These are phyloP conservation scores for Cyclotella choctawhatcheeana DNA, from an alignment of 108 stramenopile genomes.

Conservation along the genomic window DNA sequence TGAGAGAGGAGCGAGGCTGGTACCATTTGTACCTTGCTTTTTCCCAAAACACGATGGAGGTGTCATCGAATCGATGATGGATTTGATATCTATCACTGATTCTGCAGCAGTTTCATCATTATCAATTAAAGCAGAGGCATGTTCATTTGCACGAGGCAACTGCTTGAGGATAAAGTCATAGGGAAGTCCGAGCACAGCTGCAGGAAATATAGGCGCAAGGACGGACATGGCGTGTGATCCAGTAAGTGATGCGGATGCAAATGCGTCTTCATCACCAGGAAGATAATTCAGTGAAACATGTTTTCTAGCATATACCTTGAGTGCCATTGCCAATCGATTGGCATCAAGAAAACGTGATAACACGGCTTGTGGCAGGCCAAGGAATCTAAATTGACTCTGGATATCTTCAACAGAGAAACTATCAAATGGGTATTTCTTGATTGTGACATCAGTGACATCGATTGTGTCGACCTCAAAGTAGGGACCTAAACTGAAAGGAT, in stretches of 20 bases:
- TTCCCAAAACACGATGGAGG: slow-evolving; percentile 76
- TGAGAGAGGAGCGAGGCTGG: neutral
- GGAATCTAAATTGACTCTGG: slow-evolving; percentile 62
- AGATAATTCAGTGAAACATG: slow-evolving; percentile 45
- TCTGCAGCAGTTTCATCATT: slow-evolving; percentile 49
- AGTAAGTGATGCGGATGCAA: slow-evolving; percentile 72
- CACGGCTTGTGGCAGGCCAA: slow-evolving; percentile 75
- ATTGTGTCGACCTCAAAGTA: slow-evolving; percentile 76
- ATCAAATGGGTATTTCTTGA: slow-evolving; percentile 78
- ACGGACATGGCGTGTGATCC: slow-evolving; percentile 80
- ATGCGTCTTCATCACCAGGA: slow-evolving; percentile 41
- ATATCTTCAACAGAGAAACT: slow-evolving; percentile 70
- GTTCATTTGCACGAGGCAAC: slow-evolving; percentile 53
- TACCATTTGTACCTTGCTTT: neutral
- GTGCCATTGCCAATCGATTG: slow-evolving; percentile 80
- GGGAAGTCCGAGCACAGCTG: slow-evolving; percentile 71
- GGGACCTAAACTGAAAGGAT: slow-evolving; percentile 35
- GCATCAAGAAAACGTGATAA: slow-evolving; percentile 78
- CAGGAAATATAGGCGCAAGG: slow-evolving; percentile 69
- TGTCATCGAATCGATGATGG: slow-evolving; percentile 70
- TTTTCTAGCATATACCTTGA: slow-evolving; percentile 73
- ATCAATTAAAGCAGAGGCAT: slow-evolving; percentile 32
- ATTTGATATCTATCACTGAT: slow-evolving; percentile 65
- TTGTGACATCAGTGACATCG: slow-evolving; percentile 70
- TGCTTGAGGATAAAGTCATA: slow-evolving; percentile 74